Evolutionary conservation across 257 asterid genomes (phyloP).

Genomic region (Ajuga chamaepitys): DNA sequence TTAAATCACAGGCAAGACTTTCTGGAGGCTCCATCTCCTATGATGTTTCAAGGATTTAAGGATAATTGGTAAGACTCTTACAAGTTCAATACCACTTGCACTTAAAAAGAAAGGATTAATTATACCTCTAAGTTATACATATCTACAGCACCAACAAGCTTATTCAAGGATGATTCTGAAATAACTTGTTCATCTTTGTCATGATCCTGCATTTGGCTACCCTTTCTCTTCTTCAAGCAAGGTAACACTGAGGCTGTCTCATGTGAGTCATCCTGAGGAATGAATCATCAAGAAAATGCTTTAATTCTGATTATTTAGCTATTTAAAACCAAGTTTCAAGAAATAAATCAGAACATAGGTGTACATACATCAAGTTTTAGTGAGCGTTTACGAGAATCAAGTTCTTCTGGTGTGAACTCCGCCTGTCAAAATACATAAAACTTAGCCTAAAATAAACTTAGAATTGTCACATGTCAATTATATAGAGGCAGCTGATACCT

Average conservation of each 20-base stretch:
- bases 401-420: conserved; percentile 81
- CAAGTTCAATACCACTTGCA: neutral
- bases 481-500: conserved; percentile 30
- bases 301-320: neutral
- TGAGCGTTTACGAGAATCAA: conserved; percentile 57
- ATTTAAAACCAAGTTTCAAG: neutral
- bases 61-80: neutral
- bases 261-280: conserved; percentile 38
- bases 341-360: neutral
- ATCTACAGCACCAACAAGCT: conserved; percentile 82
- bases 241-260: conserved; percentile 30
- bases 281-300: conserved; percentile 2
- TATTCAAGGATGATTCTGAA: conserved; percentile 62
- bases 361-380: conserved; percentile 38
- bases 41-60: conserved; percentile 1
- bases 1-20: conserved; percentile 54
- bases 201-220: conserved; percentile 27
- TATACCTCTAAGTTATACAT: conserved; percentile 64
- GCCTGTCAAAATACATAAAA: no score
- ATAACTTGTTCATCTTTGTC: conserved; percentile 49
- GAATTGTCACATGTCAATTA: conserved; percentile 50
- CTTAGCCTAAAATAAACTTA: no score
- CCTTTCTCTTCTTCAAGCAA: conserved; percentile 44
- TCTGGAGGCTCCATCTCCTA: conserved; percentile 80
- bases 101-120: neutral